These are phyloP conservation scores for Sugiyamaella paludigena DNA, from an alignment of 1,139 yeast species.

Conservation along the genomic window DNA sequence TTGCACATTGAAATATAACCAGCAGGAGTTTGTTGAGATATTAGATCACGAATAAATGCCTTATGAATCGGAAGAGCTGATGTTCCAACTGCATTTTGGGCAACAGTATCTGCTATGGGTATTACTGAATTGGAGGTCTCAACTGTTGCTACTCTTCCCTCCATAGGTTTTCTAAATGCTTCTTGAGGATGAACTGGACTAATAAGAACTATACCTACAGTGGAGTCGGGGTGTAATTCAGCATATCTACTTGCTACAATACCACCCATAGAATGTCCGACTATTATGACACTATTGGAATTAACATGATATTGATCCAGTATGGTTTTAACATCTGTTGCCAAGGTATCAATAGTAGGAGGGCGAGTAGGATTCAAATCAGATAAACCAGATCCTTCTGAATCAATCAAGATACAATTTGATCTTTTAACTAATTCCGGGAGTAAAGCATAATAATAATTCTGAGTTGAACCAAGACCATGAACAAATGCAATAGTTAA, in stretches of 20 bases:
- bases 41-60: conserved; percentile 32
- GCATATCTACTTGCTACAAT: conserved; percentile 33
- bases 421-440: conserved; percentile 20
- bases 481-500: conserved; percentile 30
- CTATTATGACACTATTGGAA: conserved; percentile 22
- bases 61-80: conserved; percentile 23
- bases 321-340: conserved; percentile 27
- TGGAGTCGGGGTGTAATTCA: conserved; percentile 10
- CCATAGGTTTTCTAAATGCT: conserved; percentile 25
- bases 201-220: conserved; percentile 24
- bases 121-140: conserved; percentile 20
- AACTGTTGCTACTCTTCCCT: conserved; percentile 25
- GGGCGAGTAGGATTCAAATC: conserved; percentile 13
- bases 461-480: conserved; percentile 37
- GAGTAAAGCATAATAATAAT: conserved; percentile 32
- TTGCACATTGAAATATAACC: conserved; percentile 35
- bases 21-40: conserved; percentile 27
- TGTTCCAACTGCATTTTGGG: conserved; percentile 32
- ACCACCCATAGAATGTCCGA: conserved; percentile 40
- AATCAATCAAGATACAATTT: conserved; percentile 33
- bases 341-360: conserved; percentile 27
- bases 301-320: conserved; percentile 24
- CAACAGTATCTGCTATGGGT: conserved; percentile 29
- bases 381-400: conserved; percentile 34
- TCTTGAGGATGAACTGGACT: conserved; percentile 36